Base-by-base conservation (phyloP, 192 early-diverging fungal species). In the Coemansia sp. region DNA sequence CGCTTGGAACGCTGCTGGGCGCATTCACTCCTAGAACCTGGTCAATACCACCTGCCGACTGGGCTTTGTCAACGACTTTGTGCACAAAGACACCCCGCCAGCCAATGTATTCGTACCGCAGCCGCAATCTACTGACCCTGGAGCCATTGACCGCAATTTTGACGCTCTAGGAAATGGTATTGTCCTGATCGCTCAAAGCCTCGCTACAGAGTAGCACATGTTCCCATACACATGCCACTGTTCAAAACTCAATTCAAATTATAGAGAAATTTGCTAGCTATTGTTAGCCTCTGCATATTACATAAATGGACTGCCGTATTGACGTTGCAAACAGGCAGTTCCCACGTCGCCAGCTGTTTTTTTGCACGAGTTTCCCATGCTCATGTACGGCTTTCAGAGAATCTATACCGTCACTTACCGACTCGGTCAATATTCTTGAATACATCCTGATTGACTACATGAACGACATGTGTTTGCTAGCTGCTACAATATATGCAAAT, bases 341-440 rank as follows among this genome's bases (percentile, higher is more conserved):
- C 24, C 75, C 53, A 33, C 64, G 75, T 37, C 64, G 55, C 64
- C 64, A 59, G 55, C 66, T 78, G 23, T 78, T 78, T 50, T n/a
- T n/a, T 62, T 41, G 49, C 65, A 64, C 11, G 75, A 78, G 54
- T 62, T 78, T 14, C 48, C 69, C 12, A 53, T 59, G 62, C 55
- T 79, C 38, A 72, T 79, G 76, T 72, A 71, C 43, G 76, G 66
- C 13, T 79, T n/a, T 72, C 19, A 70, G 76, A 40, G 76, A 79
- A 39, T 21, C 17, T 8, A 66, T 59, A 47, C 44, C 59, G 45
- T 59, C 75, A n/a, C 42, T 39, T 9, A 48, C 76, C 0, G 76
- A 69, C 19, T 73, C 70, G 52, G 69, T 79, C 3, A 63, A 79
- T 43, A 66, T 72, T 14, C 61, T 79, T 14, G 76, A 79, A 23